Percentiles rank a stretch among this genome's conserved stretches.
Evolutionary conservation across 306 rosid genomes (phyloP).

Genomic region (Malus fusca): DNA sequence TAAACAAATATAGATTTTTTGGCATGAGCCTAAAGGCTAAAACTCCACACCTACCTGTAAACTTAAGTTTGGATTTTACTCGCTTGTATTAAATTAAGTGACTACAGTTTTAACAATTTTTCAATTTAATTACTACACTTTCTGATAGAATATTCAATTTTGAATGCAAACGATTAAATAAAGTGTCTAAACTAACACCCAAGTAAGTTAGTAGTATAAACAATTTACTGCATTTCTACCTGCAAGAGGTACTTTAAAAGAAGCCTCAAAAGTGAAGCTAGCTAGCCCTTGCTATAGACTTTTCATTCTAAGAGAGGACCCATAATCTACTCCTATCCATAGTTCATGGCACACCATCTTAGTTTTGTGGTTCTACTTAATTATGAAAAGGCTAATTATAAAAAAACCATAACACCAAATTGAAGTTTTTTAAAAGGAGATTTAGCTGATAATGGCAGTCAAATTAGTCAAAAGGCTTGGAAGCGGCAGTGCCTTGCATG

Average conservation of each 20-base stretch:
- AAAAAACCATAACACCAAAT: not conserved
- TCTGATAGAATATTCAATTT: too few relatives aligned
- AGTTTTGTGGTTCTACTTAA: not conserved
- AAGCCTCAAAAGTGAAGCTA: not conserved
- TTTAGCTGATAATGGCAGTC: slow-evolving; percentile 7
- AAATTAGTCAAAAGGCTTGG: slow-evolving; percentile 1
- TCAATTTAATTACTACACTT: not conserved
- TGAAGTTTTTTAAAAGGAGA: not conserved
- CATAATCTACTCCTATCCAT: not conserved
- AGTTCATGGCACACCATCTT: slow-evolving; percentile 28
- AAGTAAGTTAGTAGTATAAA: not conserved
- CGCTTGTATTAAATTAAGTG: not conserved
- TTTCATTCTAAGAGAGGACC: slow-evolving; percentile 21
- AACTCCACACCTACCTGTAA: not conserved
- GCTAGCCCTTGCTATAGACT: not conserved
- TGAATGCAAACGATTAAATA: too few relatives aligned
- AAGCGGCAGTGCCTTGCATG: slow-evolving; percentile 1
- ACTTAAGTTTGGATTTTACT: not conserved
- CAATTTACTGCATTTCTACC: not conserved
- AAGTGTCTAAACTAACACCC: too few relatives aligned
- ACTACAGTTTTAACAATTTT: not conserved
- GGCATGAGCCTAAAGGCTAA: not conserved
- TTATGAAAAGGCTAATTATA: too few relatives aligned
- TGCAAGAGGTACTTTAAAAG: not conserved
- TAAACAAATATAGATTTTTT: not conserved